Evolutionary conservation across 805 yeast genomes (phyloP), one percentile per base, ranked within the genome.

Genomic region (Yarrowia sp.): DNA sequence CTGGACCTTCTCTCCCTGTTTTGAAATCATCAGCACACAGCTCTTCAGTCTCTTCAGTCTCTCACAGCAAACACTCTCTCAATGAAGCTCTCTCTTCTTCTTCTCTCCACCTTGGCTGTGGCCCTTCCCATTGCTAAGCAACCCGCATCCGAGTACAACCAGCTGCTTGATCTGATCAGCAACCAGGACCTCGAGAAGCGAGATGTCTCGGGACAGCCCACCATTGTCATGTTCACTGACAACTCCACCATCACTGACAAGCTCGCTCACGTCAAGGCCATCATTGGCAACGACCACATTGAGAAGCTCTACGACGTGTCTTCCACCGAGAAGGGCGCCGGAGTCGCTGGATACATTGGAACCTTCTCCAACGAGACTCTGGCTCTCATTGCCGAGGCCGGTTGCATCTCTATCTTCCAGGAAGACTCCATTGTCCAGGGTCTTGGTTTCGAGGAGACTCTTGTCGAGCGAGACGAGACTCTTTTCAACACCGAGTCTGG

Each of bases 351-450:
- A 49, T 81, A 81, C 75, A 71, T 80, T 32, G 85, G 84, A 26
- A 73, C 67, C 71, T 81, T 82, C 68, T 72, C 78, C 69, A 78
- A 75, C 38, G 73, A 74, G 49, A 79, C 82, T 64, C 73, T 81
- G 52, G 79, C 80, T 19, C 72, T 75, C 69, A 80, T 82, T 67
- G 78, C 82, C 68, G 76, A 78, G 64, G 80, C 82, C 70, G 86
- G 86, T 7, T 79, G 79, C 52, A 85, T 85, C 62, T 82, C 82
- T 30, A 79, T 80, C 68, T 66, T 90, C 67, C 96, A 90, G 79
- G 77, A 80, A 71, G 96, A 90, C 74, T 85, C 92, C 1, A 76
- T 80, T 67, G 96, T 90, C 64, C 78, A 80, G 67, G 84, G 91
- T 30, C 79, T 49, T 3, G 56, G 56, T 12, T 16, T 16, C 10